These are phyloP conservation scores for Fomes fomentarius DNA, from an alignment of 1,284 basidiomycete species.

Conservation along the genomic window DNA sequence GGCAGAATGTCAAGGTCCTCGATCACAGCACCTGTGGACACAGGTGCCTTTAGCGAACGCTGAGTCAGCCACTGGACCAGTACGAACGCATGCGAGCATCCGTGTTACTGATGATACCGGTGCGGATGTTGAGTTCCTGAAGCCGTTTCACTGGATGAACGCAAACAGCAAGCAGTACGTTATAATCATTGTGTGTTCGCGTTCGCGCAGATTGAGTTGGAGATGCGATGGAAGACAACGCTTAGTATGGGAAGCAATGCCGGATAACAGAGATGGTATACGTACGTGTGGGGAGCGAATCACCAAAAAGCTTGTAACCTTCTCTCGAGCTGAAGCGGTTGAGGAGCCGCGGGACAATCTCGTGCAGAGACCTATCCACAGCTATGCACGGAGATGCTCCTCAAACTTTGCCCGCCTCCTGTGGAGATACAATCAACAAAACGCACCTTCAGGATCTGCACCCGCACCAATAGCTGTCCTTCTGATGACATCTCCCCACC, in stretches of 20 bases:
- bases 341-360: slow-evolving; percentile 62
- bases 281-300: slow-evolving; percentile 63
- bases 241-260: no score
- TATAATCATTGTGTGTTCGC: no score
- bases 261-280: slow-evolving; percentile 16
- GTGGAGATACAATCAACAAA: no score
- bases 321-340: slow-evolving; percentile 66
- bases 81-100: slow-evolving; percentile 68
- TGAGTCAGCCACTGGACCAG: no score
- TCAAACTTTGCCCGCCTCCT: no score
- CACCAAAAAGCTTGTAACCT: slow-evolving; percentile 71
- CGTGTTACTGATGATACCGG: slow-evolving; percentile 70
- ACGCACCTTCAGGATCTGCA: slow-evolving; percentile 55
- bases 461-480: slow-evolving; percentile 75
- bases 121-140: slow-evolving; percentile 47
- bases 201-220: background rate
- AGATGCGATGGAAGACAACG: background rate
- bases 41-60: no score
- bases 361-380: slow-evolving; percentile 50
- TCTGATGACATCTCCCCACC: slow-evolving; percentile 77
- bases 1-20: slow-evolving; percentile 57
- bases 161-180: no score
- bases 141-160: slow-evolving; percentile 48
- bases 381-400: slow-evolving; percentile 40
- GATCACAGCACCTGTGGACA: slow-evolving; percentile 46